Base-by-base conservation (phyloP, 1,284 basidiomycete genomes). In the Austropuccinia psidii region DNA sequence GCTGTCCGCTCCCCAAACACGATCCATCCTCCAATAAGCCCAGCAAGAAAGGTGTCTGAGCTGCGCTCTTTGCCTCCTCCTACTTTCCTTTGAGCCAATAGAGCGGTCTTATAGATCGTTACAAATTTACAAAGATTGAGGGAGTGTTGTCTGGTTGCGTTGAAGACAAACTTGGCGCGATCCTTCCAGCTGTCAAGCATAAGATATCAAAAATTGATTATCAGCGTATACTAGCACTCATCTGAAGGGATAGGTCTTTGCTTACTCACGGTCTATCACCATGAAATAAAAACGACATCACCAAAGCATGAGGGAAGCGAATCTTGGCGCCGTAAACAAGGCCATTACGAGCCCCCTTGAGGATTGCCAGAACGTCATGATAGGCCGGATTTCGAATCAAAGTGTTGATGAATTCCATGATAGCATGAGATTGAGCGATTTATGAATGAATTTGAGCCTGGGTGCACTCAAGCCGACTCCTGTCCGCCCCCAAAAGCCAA, bases 281-380 rank as follows among this genome's bases (percentile, higher is more conserved):
- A 8, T 81, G 80, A 79, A 98, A 98, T 33, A 98, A 84, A 75
- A 97, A 86, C n/a, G 93, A 90, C 95, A 98, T 98, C 73, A 98
- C 89, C 31, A 99, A 84, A 1, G 96, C 95, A 85, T 99, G 96
- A n/a, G 96, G 96, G 80, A 96, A 96, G 55, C 84, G 43, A 77
- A 98, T 91, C 84, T 98, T 97, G 79, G 90, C 89, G 61, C 85
- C 85, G 76, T 86, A 86, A 7, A 98, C 92, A 74, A 96, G 85
- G 11, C 95, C 95, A 82, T 97, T 98, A 37, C 95, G 87, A 37
- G 92, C 91, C 55, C 93, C 95, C 82, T 98, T 98, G 79, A 98
- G 81, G 78, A 98, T 88, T 27, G 91, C 88, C 57, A 98, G 86
- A 76, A 90, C 86, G 79, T 96, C 93, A 81, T 96, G 94, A 79